phyloP scores from a whole-genome alignment of 139 green algal species.

The Chlorella sp. region DNA sequence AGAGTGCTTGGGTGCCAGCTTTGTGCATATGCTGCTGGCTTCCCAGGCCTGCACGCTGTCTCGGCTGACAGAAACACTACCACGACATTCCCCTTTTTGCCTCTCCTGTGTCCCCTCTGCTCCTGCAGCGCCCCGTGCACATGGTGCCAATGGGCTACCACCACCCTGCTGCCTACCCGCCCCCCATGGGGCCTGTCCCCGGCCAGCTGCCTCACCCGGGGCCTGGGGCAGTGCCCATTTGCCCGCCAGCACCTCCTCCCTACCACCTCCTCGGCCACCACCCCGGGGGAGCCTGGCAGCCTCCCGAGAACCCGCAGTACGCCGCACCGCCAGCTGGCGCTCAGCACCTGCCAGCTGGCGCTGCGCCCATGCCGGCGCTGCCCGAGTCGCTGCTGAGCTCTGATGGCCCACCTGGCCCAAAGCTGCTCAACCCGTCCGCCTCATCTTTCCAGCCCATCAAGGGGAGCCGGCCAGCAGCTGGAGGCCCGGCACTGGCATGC shows the following conservation, averaged over 20 bases:
- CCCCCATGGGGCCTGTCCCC: not conserved
- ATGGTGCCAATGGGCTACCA: not conserved
- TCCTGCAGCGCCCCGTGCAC: not conserved
- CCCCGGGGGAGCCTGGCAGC: not conserved
- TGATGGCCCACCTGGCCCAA: not conserved
- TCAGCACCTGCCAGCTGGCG: too few relatives aligned
- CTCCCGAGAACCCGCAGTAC: not conserved
- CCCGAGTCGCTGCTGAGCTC: not conserved
- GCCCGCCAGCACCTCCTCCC: not conserved
- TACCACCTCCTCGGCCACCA: not conserved
- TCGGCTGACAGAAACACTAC: too few relatives aligned
- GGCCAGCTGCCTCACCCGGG: not conserved
- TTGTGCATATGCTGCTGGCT: not conserved
- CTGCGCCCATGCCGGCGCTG: not conserved
- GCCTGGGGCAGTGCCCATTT: not conserved
- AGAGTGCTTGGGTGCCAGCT: too few relatives aligned
- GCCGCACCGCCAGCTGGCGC: not conserved
- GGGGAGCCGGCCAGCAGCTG: not conserved
- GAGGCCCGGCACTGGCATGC: not conserved
- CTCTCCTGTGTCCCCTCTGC: not conserved
- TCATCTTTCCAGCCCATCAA: not conserved
- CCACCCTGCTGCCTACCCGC: not conserved
- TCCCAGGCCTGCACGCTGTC: too few relatives aligned
- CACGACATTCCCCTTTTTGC: not conserved
- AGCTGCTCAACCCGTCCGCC: slow-evolving; percentile 2